phyloP scores from a whole-genome alignment of 768 basidiomycete genomes.

The Lyophyllum atratum region DNA sequence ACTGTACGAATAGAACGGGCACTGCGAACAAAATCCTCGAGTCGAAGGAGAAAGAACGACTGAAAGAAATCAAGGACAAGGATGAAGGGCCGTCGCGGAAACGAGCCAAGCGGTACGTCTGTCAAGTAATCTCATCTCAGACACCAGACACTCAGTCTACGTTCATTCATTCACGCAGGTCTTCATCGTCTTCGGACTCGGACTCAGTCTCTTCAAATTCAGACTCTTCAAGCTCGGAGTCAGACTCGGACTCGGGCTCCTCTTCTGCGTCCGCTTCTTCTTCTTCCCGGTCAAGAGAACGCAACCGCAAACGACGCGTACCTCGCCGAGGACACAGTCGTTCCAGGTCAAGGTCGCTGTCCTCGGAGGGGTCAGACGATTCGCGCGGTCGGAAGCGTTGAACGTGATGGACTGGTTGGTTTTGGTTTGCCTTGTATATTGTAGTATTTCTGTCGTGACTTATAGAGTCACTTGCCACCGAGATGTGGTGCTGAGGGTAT shows the following conservation, averaged over 20 bases:
- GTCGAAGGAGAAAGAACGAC: slow-evolving; percentile 77
- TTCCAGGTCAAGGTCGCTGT: slow-evolving; percentile 15
- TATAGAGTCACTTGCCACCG: background rate
- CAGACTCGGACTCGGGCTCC: slow-evolving; percentile 44
- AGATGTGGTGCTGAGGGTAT: background rate
- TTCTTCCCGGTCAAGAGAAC: slow-evolving; percentile 50
- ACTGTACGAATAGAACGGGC: slow-evolving; percentile 55
- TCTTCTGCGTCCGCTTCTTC: slow-evolving; percentile 37
- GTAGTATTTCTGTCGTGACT: background rate
- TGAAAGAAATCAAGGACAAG: slow-evolving; percentile 40
- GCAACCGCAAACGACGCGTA: slow-evolving; percentile 39
- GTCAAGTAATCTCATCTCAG: background rate
- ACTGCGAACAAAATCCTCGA: slow-evolving; percentile 86
- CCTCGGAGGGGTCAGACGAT: slow-evolving; percentile 19
- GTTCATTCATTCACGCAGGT: slow-evolving; percentile 2
- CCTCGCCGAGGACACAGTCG: slow-evolving; percentile 26
- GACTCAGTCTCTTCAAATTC: slow-evolving; percentile 35
- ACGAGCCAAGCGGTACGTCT: slow-evolving; percentile 35
- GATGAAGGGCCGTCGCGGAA: slow-evolving; percentile 42
- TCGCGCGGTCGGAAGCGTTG: slow-evolving; percentile 18
- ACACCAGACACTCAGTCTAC: background rate
- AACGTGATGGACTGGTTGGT: background rate
- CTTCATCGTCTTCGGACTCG: slow-evolving; percentile 18
- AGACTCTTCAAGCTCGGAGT: slow-evolving; percentile 40
- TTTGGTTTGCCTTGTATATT: background rate